Evolutionary conservation across 345 rosid species (phyloP).

Genomic region (Eucalyptus albens): DNA sequence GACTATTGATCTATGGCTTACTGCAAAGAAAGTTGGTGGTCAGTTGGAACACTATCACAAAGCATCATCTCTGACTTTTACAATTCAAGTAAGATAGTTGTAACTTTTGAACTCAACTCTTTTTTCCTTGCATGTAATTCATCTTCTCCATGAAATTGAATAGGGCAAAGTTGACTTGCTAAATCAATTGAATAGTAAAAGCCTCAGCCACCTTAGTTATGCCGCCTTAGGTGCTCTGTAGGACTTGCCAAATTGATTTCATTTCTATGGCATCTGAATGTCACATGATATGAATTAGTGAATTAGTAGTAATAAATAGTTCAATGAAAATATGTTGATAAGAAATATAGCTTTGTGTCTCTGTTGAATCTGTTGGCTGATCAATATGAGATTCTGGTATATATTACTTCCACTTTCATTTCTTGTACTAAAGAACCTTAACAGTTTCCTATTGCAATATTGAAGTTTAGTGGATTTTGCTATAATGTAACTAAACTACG

Average conservation of each 20-base stretch:
- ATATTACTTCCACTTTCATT: neutral
- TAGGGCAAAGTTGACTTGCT: neutral
- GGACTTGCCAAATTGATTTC: neutral
- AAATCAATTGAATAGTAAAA: neutral
- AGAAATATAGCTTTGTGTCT: neutral
- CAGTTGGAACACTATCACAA: constrained; percentile 62
- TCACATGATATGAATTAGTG: neutral
- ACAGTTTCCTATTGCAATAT: neutral
- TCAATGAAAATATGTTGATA: neutral
- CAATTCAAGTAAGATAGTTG: constrained; percentile 50
- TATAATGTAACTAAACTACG: neutral
- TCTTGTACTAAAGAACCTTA: neutral
- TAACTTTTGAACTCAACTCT: neutral
- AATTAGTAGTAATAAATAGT: neutral
- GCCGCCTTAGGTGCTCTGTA: neutral
- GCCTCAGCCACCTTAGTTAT: neutral
- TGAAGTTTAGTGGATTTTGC: neutral
- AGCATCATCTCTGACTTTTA: constrained; percentile 71
- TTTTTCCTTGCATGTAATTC: neutral
- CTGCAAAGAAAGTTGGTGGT: constrained; percentile 66
- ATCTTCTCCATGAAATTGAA: neutral
- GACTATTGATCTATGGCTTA: constrained; percentile 69
- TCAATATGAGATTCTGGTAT: neutral
- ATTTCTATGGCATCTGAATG: neutral
- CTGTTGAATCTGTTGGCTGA: neutral